A percentile compares a stretch with the other conserved stretches of the same genome.
Evolutionary conservation across 2,329 filamentous ascomycete genomes (phyloP).

Genomic region (Epichloe uncinata): DNA sequence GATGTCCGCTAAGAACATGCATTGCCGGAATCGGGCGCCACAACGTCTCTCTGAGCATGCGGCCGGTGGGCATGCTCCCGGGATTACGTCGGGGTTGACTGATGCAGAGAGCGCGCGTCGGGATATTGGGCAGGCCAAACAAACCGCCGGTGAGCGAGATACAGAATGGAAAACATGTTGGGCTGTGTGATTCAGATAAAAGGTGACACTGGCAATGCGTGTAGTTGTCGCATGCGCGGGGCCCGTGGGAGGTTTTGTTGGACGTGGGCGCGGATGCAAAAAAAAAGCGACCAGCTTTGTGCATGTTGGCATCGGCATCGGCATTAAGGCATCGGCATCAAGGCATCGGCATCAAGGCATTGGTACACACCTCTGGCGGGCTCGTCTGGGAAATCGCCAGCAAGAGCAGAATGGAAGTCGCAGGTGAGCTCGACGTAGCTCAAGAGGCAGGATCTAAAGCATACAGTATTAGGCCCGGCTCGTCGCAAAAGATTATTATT

Average conservation of each 20-base stretch:
- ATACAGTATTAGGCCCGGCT: neutral
- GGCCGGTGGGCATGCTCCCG: neutral
- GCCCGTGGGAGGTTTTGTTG: neutral
- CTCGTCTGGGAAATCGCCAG: neutral
- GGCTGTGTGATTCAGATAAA: neutral
- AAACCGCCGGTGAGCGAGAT: neutral
- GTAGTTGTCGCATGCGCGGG: neutral
- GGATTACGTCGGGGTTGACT: neutral
- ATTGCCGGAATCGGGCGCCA: neutral
- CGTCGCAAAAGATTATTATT: neutral
- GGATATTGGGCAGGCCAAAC: neutral
- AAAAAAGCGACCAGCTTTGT: neutral
- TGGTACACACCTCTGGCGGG: neutral
- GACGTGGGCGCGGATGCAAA: neutral
- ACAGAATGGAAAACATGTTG: neutral
- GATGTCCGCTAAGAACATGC: no score
- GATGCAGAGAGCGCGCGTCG: neutral
- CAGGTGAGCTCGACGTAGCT: neutral
- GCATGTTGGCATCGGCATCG: neutral
- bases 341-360: neutral
- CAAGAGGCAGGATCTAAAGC: neutral
- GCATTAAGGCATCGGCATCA: no score
- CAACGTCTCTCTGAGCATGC: neutral
- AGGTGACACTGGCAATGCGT: neutral
- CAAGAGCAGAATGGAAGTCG: neutral